These are phyloP conservation scores for Dictyostelium brefeldianum DNA, from an alignment of 78 protist species.

Conservation along the genomic window DNA sequence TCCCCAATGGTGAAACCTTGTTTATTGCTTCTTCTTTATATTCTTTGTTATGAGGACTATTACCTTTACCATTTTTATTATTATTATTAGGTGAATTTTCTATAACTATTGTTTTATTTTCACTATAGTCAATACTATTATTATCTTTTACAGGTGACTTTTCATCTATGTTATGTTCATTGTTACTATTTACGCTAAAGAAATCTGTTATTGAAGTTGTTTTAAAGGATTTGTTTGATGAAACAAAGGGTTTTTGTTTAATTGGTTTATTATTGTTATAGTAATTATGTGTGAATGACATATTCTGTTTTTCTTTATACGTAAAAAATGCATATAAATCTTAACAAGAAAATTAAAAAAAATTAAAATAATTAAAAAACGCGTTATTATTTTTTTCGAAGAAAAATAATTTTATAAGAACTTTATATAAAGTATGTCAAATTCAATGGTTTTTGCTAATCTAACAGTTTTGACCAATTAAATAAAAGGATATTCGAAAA, in stretches of 20 bases:
- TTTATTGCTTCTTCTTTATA: background rate
- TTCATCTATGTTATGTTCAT: background rate
- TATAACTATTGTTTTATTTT: background rate
- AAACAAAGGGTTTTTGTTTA: background rate
- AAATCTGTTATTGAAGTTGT: constrained; percentile 31
- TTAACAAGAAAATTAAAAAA: background rate
- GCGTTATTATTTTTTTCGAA: too few species aligned
- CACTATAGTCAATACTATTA: background rate
- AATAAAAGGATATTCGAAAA: too few species aligned
- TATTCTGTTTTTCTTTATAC: too few species aligned
- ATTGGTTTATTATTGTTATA: background rate
- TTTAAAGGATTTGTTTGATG: background rate
- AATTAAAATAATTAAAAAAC: background rate
- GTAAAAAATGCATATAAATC: too few species aligned
- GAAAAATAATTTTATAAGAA: too few species aligned
- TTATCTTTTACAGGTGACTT: background rate
- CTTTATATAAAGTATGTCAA: too few species aligned
- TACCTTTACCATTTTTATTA: background rate
- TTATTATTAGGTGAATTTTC: background rate
- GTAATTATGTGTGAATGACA: background rate
- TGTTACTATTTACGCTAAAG: background rate
- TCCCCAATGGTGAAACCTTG: constrained; percentile 15
- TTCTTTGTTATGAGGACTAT: background rate
- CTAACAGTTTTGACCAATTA: too few species aligned
- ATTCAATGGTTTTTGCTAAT: too few species aligned